Base-by-base conservation (phyloP, 306 rosid genomes). In the Aeschynomene evenia region DNA sequence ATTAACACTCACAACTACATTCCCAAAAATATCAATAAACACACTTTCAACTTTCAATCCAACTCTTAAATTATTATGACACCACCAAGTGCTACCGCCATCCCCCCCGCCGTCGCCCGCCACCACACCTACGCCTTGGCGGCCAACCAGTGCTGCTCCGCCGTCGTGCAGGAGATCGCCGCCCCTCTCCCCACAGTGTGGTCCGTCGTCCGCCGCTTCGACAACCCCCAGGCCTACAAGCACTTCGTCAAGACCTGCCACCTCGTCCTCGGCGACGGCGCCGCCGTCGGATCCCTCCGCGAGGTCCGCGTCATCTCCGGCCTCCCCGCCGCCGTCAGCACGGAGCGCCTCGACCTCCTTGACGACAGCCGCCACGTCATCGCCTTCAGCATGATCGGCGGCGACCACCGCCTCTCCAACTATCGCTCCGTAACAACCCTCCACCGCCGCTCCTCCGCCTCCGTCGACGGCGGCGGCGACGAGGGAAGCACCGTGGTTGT, bases 201-300 rank as follows among this genome's bases (percentile, higher is more conserved):
- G 99, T 84, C 99, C 36, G 92, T 95, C 23, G 91, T 95, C 39
- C 88, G 99, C 2, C 96, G 99, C 19, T 95, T 95, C 86, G 99
- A 95, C 77, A 85, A 87, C 58, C 99, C 99, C 0, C 99, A 95
- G 24, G 99, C 88, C 8, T 95, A 95, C 80, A 95, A 95, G 48
- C 80, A 91, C 86, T 95, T 95, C 75, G 87, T 95, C 22, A 91
- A 95, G 79, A 95, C 95, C 85, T 95, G 99, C 82, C 76, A 87
- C 77, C 88, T 95, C 74, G 79, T 91, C 77, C 86, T 61, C 69
- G 99, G 99, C 3, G 87, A 87, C 70, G 99, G 99, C 29, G 71
- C 80, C 39, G 73, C 80, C 33, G 97, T 95, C 6, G 99, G 99
- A 0, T 85, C 95, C 0, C 92, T 95, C 76, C 96, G 99, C 0